Base-by-base conservation (phyloP, 129 eudicot genomes). In the Flaveria sonorensis region DNA sequence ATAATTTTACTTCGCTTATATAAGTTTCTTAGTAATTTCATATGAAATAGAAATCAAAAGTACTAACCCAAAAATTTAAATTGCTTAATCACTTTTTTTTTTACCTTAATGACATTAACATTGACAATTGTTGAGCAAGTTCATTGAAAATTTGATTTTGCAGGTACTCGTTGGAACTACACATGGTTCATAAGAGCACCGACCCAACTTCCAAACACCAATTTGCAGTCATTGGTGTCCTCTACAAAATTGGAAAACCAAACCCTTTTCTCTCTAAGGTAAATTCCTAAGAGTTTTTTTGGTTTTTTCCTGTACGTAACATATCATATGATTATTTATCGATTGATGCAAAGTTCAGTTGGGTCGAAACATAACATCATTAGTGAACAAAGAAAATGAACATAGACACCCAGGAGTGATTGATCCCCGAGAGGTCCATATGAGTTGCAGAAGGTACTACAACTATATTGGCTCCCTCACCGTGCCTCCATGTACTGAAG, bases 251-350 rank as follows among this genome's bases (percentile, higher is more conserved):
- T 67, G 96, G 97, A 43, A 59, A 62, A 46, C 80, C 90, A 2
- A 82, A 92, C 71, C 52, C 24, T 10, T 89, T 92, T 83, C 82
- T 92, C 16, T n/a, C 83, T 39, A 79, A 73, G 97, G 97, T 86
- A 89, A 14, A 63, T 11, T 63, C 69, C 21, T 32, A 61, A 61
- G 10, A 26, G 10, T 61, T 24, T 24, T 19, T 6, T 28, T 36
- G 0, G 0, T 4, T 4, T 26, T 63, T 30, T 63, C 30, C 69
- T n/a, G n/a, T n/a, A 63, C 30, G 13, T 36, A 30, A 60, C 40
- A 23, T 24, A 15, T 63, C 21, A 7, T 10, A 42, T 0, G 57
- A 0, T 40, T 36, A 74, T 45, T 74, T 46, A 28, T 28, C 39
- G 28, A 30, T 10, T n/a, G 51, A 26, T 62, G 15, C 10, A 75